These are phyloP conservation scores for Aspergillus intermedius DNA, from an alignment of 2,329 filamentous ascomycete genomes.

Conservation along the genomic window DNA sequence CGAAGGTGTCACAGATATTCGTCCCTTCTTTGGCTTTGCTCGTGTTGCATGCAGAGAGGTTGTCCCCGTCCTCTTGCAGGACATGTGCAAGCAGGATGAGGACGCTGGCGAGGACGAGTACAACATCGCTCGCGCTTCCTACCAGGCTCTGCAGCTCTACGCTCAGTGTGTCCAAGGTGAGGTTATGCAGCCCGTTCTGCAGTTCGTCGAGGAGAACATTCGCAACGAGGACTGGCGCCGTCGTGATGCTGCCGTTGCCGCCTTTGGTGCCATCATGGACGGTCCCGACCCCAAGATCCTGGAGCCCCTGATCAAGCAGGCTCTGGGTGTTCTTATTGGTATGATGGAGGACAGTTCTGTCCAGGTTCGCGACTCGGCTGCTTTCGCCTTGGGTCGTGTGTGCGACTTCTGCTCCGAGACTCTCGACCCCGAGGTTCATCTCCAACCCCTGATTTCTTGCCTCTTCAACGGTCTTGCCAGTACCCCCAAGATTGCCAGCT, in stretches of 20 bases:
- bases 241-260: conserved; percentile 91
- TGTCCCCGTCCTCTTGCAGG: conserved; percentile 78
- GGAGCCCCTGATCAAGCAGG: conserved; percentile 92
- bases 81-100: conserved; percentile 95
- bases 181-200: conserved; percentile 78
- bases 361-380: conserved; percentile 91
- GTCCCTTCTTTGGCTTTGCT: conserved; percentile 93
- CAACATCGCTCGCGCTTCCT: conserved; percentile 88
- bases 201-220: conserved; percentile 87
- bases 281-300: conserved; percentile 88
- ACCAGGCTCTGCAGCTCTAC: conserved; percentile 94
- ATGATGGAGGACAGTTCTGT: conserved; percentile 88
- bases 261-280: conserved; percentile 98
- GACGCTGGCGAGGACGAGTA: conserved; percentile 96
- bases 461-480: conserved; percentile 85
- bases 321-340: conserved; percentile 79
- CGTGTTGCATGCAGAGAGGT: conserved; percentile 90
- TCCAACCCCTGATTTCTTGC: conserved; percentile 77
- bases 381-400: conserved; percentile 91
- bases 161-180: conserved; percentile 80
- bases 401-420: conserved; percentile 88
- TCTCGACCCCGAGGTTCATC: conserved; percentile 76
- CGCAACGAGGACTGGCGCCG: conserved; percentile 89
- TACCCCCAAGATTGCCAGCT: conserved; percentile 93
- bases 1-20: conserved; percentile 74